These are phyloP conservation scores for Puccinia hordei DNA, from an alignment of 1,284 basidiomycete species.

Conservation along the genomic window DNA sequence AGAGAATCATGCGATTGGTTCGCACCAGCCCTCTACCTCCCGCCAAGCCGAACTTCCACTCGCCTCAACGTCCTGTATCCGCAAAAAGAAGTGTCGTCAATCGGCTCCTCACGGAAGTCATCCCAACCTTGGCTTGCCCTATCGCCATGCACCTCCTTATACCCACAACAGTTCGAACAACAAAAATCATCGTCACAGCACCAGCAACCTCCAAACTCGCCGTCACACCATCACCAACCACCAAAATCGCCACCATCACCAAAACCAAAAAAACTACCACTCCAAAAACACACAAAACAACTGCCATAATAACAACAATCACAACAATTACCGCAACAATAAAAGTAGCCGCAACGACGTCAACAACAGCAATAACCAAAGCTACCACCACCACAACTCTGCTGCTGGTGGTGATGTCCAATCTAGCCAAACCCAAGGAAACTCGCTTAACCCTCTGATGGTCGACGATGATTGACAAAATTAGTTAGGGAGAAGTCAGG, in stretches of 20 bases:
- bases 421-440: background rate
- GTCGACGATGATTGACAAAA: constrained; percentile 13
- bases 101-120: too few species aligned
- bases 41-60: too few species aligned
- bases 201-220: too few species aligned
- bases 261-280: background rate
- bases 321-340: background rate
- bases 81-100: too few species aligned
- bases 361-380: background rate
- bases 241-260: background rate
- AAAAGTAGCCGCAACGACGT: background rate
- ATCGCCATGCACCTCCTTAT: too few species aligned
- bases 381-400: background rate
- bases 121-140: too few species aligned
- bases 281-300: background rate
- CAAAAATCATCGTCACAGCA: too few species aligned
- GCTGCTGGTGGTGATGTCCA: background rate
- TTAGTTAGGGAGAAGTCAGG: background rate
- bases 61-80: too few species aligned
- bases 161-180: too few species aligned
- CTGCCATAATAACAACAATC: background rate
- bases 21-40: background rate
- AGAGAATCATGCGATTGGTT: background rate
- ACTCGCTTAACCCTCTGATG: background rate
- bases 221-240: background rate